Conservation (phyloP, 805 yeast genomes). For the Nakazawaea wickerhamii region DNA sequence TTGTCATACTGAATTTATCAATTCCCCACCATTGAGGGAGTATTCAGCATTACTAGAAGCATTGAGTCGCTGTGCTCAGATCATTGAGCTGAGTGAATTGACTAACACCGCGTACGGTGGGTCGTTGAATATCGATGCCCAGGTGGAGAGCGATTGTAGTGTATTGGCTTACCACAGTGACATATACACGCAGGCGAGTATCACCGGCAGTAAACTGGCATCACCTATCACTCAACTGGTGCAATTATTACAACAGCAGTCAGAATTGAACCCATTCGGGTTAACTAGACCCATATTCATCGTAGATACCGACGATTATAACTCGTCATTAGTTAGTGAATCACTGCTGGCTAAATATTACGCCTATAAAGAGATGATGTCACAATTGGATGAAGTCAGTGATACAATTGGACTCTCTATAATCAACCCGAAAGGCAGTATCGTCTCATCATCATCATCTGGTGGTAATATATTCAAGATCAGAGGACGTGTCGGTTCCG, state of each 20-base stretch:
- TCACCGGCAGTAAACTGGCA: slow-evolving; percentile 17
- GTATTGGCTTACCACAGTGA: slow-evolving; percentile 19
- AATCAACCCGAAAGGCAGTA: slow-evolving; percentile 3
- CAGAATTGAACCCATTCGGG: slow-evolving; percentile 20
- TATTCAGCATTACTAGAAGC: slow-evolving; percentile 9
- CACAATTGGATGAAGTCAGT: slow-evolving; percentile 16
- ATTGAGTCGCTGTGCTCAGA: slow-evolving; percentile 3
- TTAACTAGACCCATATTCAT: slow-evolving; percentile 31
- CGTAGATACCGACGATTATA: slow-evolving; percentile 14
- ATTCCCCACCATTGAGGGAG: background rate
- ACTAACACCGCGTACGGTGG: slow-evolving; percentile 51
- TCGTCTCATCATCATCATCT: slow-evolving; percentile 36
- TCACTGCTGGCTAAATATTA: background rate
- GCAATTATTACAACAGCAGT: slow-evolving; percentile 23
- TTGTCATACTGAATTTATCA: background rate
- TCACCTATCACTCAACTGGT: slow-evolving; percentile 30
- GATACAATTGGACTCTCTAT: slow-evolving; percentile 44
- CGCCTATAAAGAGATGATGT: slow-evolving; percentile 1
- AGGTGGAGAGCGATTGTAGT: slow-evolving; percentile 41
- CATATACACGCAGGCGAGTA: slow-evolving; percentile 15
- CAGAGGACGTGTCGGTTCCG: slow-evolving; percentile 50
- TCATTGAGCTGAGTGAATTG: slow-evolving; percentile 30
- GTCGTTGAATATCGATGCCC: slow-evolving; percentile 33
- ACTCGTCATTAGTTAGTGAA: background rate
- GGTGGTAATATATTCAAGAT: slow-evolving; percentile 50